Base-by-base conservation (phyloP, 2,329 filamentous ascomycete species). In the Aspergillus calidoustus region DNA sequence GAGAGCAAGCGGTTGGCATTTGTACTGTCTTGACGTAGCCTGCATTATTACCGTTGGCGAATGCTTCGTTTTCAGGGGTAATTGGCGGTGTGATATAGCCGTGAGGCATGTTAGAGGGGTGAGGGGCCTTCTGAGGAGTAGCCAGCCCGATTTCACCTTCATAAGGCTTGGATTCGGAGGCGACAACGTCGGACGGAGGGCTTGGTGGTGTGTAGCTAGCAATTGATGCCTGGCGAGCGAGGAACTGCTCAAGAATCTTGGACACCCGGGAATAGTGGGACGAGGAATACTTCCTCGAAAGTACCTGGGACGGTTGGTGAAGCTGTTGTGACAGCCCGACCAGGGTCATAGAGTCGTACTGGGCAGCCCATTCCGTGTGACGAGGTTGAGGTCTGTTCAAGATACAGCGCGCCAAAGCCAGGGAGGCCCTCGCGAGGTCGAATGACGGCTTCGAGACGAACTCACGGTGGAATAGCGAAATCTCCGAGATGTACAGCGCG, bases 381-480 rank as follows among this genome's bases (percentile, higher is more conserved):
- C 87, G 87, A 66, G 89, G 84, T 76, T 96, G 92, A 46, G 89
- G 86, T 62, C 92, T 89, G 72, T 89, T 89, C 11, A 98, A 86
- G 66, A 99, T 92, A 74, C 91, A 94, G 66, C 93, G 86, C 44
- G 94, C 89, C 46, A 99, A 86, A 57, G 92, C 92, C 59, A 98
- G 83, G 11, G 93, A 92, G 48, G 93, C 90, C 68, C 92, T 87
- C 49, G 95, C 93, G 84, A 99, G 92, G 67, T 93, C 89, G 0
- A 94, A 97, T 22, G 95, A 93, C 73, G 90, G 90, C 59, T 91
- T 93, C 17, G 93, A 95, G 65, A 99, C 93, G 72, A 99, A 99
- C 68, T 98, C 95, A 73, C 94, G 91, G 82, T 98, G 92, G 80
- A 97, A 99, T 47, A 98, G 84, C 50, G 93, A 92, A 71, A 98